These are phyloP conservation scores for Takashimella tepidaria DNA, from an alignment of 1,284 basidiomycete genomes.

Conservation along the genomic window DNA sequence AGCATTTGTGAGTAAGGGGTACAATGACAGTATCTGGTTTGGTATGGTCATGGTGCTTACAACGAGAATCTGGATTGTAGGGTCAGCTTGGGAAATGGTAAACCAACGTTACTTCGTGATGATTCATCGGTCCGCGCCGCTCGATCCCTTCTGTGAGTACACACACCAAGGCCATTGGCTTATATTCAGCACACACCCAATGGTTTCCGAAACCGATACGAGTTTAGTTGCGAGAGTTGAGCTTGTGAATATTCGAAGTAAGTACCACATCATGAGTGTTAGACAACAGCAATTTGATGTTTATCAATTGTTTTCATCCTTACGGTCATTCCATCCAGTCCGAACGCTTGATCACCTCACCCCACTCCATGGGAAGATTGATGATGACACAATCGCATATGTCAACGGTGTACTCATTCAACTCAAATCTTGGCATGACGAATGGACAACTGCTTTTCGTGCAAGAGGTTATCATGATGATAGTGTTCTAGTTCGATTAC, in stretches of 20 bases:
- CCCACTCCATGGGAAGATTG: conserved; percentile 78
- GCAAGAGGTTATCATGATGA: conserved; percentile 63
- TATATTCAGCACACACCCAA: conserved; percentile 58
- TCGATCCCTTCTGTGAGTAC: conserved; percentile 59
- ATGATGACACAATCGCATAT: conserved; percentile 74
- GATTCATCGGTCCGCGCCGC: conserved; percentile 81
- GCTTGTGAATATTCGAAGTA: conserved; percentile 65
- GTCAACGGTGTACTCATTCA: conserved; percentile 78
- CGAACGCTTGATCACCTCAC: conserved; percentile 84
- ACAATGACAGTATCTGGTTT: neutral
- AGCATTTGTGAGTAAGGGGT: conserved; percentile 34
- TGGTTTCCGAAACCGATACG: conserved; percentile 80
- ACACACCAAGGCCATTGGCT: neutral
- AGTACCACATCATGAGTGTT: neutral
- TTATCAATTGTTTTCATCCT: too few relatives aligned
- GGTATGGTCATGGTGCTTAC: conserved; percentile 8
- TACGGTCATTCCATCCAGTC: conserved; percentile 50
- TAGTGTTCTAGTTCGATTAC: conserved; percentile 67
- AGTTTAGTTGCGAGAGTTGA: conserved; percentile 80
- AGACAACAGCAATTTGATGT: neutral
- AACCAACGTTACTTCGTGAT: conserved; percentile 80
- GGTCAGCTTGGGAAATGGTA: conserved; percentile 83
- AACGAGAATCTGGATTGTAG: conserved; percentile 53
- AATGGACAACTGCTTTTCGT: conserved; percentile 78
- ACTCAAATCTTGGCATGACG: conserved; percentile 66